Base-by-base conservation (phyloP, 371 early-diverging fungal genomes). In the Zopfochytrium polystomum region DNA sequence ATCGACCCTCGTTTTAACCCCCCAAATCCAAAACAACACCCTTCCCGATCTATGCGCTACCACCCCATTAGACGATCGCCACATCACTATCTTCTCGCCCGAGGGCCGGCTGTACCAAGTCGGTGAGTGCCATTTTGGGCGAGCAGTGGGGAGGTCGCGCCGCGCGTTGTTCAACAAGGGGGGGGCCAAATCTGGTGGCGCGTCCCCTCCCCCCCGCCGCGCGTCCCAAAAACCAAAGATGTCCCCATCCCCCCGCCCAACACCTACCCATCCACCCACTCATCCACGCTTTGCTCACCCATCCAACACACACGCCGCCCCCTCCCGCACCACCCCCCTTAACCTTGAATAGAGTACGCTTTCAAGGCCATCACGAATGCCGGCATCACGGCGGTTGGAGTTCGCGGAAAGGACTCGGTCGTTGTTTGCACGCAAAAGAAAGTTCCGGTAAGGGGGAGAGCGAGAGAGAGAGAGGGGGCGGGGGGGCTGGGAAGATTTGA, bases 31-130 rank as follows among this genome's bases (percentile, higher is more conserved):
- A n/a, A n/a, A n/a, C n/a, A n/a, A n/a, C n/a, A n/a, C n/a, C n/a
- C n/a, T n/a, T n/a, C n/a, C n/a, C n/a, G n/a, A n/a, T n/a, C n/a
- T n/a, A n/a, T n/a, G n/a, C n/a, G n/a, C n/a, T n/a, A n/a, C n/a
- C n/a, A n/a, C n/a, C n/a, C n/a, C n/a, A n/a, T n/a, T 96, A 67
- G 67, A 95, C 80, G 98, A 98, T 84, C 88, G 97, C 61, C 95
- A 95, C 72, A 96, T 98, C 75, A 96, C 99, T 58, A 90, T 98
- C 78, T 98, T 98, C 71, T 98, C 98, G 20, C 97, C 98, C 35
- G 99, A 98, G 73, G 99, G 99, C 54, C 84, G 96, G 52, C 87
- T 98, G 67, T 98, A 96, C 75, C 99, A 98, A 92, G 97, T 98
- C 62, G 95, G 95, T 94, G 84, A 58, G 85, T 74, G 13, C 9